Conservation (phyloP, 2,329 filamentous ascomycete species). For the Phaeophleospora eucalypticola region DNA sequence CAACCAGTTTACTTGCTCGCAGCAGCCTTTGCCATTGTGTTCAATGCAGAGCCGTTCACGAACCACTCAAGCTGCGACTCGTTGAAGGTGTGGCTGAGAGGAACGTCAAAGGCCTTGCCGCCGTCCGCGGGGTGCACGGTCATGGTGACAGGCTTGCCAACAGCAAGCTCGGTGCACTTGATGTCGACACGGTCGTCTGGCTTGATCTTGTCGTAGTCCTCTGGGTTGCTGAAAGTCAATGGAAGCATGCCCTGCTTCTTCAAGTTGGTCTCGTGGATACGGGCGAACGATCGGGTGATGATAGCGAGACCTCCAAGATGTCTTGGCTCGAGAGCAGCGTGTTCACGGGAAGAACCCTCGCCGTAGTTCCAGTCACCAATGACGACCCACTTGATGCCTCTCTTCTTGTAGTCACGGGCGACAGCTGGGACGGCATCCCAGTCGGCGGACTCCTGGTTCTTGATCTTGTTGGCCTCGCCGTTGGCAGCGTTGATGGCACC, state of each 20-base stretch:
- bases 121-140: conserved; percentile 88
- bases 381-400: conserved; percentile 94
- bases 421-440: conserved; percentile 87
- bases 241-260: conserved; percentile 99
- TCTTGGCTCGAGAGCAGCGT: conserved; percentile 94
- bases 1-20: conserved; percentile 13
- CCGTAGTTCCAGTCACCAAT: conserved; percentile 99
- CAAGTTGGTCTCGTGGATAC: conserved; percentile 99
- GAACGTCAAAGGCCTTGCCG: conserved; percentile 66
- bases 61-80: conserved; percentile 98
- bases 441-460: conserved; percentile 80
- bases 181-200: conserved; percentile 91
- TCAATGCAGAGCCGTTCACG: conserved; percentile 93
- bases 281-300: conserved; percentile 91
- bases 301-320: conserved; percentile 96
- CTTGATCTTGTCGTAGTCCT: conserved; percentile 96
- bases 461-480: conserved; percentile 94
- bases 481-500: conserved; percentile 95
- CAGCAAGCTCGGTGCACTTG: conserved; percentile 79
- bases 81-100: conserved; percentile 96
- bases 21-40: conserved; percentile 85
- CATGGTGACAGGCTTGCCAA: conserved; percentile 90
- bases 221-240: conserved; percentile 88
- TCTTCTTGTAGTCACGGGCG: conserved; percentile 97
- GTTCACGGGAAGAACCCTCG: conserved; percentile 95